Percentiles rank a stretch among this genome's conserved stretches.
Evolutionary conservation across 2,329 filamentous ascomycete species (phyloP).

Genomic region (Claviceps arundinis): DNA sequence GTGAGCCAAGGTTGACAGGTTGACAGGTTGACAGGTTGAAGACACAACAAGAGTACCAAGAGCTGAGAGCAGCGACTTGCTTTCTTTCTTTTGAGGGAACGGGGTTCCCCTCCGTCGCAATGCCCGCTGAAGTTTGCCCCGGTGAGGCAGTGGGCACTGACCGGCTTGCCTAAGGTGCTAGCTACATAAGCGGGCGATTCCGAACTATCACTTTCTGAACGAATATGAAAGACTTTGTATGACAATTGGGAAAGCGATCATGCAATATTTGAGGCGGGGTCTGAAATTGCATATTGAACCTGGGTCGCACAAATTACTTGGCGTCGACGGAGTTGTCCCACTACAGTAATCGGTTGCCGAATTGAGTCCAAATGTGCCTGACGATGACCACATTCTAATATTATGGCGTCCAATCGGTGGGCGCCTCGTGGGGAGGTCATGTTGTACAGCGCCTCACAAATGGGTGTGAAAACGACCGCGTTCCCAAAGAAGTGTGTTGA

Average conservation of each 20-base stretch:
- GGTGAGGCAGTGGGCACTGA: not conserved
- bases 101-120: too few species aligned
- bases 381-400: not conserved
- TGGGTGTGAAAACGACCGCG: not conserved
- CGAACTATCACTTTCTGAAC: not conserved
- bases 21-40: not conserved
- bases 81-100: not conserved
- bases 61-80: not conserved
- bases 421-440: not conserved
- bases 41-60: not conserved
- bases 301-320: not conserved
- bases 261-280: not conserved
- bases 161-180: not conserved
- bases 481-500: not conserved
- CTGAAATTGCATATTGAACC: not conserved
- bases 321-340: not conserved
- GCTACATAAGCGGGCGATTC: not conserved
- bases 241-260: not conserved
- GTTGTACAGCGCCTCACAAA: not conserved
- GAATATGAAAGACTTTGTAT: not conserved
- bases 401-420: slow-evolving; percentile 1
- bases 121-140: not conserved
- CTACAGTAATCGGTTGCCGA: not conserved
- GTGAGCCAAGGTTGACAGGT: not conserved
- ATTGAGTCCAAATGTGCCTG: slow-evolving; percentile 1